These are phyloP conservation scores for Boletus tomentosulus DNA, from an alignment of 768 basidiomycete species.

Conservation along the genomic window DNA sequence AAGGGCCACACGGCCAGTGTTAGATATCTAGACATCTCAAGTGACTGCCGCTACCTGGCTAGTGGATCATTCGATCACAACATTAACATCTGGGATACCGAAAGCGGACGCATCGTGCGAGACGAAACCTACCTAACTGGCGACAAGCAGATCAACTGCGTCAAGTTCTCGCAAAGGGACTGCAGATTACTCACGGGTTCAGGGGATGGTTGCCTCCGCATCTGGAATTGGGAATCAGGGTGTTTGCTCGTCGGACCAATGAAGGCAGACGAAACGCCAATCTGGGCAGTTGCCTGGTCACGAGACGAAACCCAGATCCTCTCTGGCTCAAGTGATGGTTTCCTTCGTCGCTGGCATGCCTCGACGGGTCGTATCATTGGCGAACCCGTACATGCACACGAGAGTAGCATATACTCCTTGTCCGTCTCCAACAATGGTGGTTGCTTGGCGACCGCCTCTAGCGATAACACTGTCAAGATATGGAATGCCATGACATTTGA, in stretches of 20 bases:
- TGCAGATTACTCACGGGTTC: conserved; percentile 27
- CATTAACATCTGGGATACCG: conserved; percentile 28
- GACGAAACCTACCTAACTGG: conserved; percentile 20
- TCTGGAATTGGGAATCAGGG: conserved; percentile 28
- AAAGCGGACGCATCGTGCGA: conserved; percentile 23
- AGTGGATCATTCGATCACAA: conserved; percentile 32
- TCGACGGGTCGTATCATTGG: conserved; percentile 20
- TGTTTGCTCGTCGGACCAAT: conserved; percentile 25
- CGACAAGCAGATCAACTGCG: conserved; percentile 26
- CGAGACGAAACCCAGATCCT: conserved; percentile 26
- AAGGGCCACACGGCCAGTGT: conserved; percentile 23
- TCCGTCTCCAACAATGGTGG: conserved; percentile 25
- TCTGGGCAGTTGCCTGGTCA: conserved; percentile 31
- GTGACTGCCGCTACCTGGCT: conserved; percentile 25
- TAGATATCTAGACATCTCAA: conserved; percentile 27
- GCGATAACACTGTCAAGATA: conserved; percentile 27
- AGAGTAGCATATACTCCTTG: conserved; percentile 25
- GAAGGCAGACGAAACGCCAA: conserved; percentile 16
- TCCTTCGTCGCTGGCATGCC: conserved; percentile 24
- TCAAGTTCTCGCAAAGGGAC: conserved; percentile 25
- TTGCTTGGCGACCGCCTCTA: conserved; percentile 28
- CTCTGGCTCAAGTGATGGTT: conserved; percentile 21
- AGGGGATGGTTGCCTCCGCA: conserved; percentile 25
- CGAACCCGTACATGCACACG: conserved; percentile 21
- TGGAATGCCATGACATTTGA: conserved; percentile 27